Conservation (phyloP, 306 rosid species). For the Corylus americana region DNA sequence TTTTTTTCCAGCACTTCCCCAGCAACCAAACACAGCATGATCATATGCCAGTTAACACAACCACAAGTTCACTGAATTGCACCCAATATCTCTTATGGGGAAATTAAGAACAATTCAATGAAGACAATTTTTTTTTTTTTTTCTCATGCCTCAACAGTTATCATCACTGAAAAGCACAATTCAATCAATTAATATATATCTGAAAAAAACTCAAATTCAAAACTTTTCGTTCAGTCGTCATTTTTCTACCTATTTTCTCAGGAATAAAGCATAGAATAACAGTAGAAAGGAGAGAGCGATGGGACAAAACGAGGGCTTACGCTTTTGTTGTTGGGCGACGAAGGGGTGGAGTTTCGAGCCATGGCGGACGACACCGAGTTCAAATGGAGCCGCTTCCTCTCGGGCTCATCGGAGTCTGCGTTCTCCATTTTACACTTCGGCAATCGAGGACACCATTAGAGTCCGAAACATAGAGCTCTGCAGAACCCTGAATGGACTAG, state of each 20-base stretch:
- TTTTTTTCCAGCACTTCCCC: neutral
- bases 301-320: constrained; percentile 29
- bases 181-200: neutral
- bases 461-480: constrained; percentile 15
- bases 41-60: neutral
- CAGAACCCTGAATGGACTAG: constrained; percentile 18
- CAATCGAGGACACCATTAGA: constrained; percentile 21
- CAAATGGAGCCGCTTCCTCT: constrained; percentile 81
- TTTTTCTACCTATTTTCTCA: neutral
- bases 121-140: neutral
- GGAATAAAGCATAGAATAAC: neutral
- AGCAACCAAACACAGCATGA: neutral
- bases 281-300: neutral
- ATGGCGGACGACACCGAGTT: constrained; percentile 50
- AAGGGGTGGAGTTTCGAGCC: constrained; percentile 55
- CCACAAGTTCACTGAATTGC: neutral
- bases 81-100: neutral
- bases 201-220: neutral
- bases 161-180: neutral
- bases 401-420: constrained; percentile 64
- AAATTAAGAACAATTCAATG: neutral
- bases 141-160: neutral
- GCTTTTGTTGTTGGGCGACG: constrained; percentile 46
- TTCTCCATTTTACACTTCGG: constrained; percentile 56
- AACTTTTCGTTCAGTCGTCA: neutral